Base-by-base conservation (phyloP, 116 monocot genomes). In the Posidonia oceanica region DNA sequence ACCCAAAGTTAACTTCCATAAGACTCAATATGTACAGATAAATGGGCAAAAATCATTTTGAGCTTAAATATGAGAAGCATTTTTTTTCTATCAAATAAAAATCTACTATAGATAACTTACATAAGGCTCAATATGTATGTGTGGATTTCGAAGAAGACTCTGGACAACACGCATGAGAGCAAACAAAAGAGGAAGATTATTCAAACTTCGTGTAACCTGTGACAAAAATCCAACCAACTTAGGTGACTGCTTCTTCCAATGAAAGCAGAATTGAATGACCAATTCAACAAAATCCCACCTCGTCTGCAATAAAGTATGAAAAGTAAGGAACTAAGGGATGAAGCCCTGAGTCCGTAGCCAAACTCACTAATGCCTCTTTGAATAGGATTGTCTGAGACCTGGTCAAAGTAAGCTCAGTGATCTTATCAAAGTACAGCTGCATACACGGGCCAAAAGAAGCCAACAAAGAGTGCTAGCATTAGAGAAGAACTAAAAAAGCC, bases 281-380 rank as follows among this genome's bases (percentile, higher is more conserved):
- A 74, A 78, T n/a, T 71, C 67, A 64, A 73, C 3, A 62, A 18
- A 67, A 17, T 59, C 11, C 22, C 52, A 98, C 98, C 98, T 98
- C 93, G 71, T 98, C 98, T 18, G 86, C 84, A 63, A 93, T 84
- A 74, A 98, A 98, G 74, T 83, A 93, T 16, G 93, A 81, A 77
- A 98, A 98, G 70, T 98, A 98, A 69, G 98, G 98, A 77, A 98
- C 83, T 62, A 98, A 74, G 13, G 98, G 98, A 84, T 98, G 93
- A 80, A 98, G 80, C 54, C 98, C 98, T 52, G 98, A 90, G 73
- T 98, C 98, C 38, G 80, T 83, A 16, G 90, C 81, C 72, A 98
- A 83, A 74, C 98, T 98, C 62, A 75, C 71, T 75, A 98, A 79
- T 37, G 93, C 98, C 78, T 90, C 86, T 74, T 93, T 90, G 66